Percentiles rank a stretch among this genome's conserved stretches.
Conservation (phyloP, 2,329 filamentous ascomycete species). For the Helotiales sp. region DNA sequence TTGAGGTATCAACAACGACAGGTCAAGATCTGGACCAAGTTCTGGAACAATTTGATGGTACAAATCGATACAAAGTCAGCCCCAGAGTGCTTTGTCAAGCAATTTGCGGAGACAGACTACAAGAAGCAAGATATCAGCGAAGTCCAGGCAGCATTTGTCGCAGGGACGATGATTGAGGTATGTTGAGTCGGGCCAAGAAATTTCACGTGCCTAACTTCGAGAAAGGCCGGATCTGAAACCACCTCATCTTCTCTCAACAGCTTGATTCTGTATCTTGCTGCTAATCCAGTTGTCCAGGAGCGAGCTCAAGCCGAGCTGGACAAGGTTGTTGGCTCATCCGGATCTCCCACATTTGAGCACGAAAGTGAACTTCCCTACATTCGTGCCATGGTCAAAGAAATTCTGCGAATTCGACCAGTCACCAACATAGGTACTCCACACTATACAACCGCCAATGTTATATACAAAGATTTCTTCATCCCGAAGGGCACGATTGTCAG, state of each 20-base stretch:
- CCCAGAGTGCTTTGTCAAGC: conserved; percentile 38
- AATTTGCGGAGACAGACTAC: conserved; percentile 46
- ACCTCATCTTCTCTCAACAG: conserved; percentile 33
- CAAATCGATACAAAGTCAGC: conserved; percentile 21
- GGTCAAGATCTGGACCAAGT: conserved; percentile 36
- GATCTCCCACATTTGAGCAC: conserved; percentile 48
- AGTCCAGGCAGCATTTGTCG: conserved; percentile 33
- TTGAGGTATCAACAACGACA: conserved; percentile 20
- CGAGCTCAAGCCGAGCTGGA: conserved; percentile 49
- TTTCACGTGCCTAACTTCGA: conserved; percentile 44
- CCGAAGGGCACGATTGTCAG: conserved; percentile 50
- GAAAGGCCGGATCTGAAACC: conserved; percentile 43
- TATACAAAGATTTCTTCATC: conserved; percentile 52
- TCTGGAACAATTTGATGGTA: conserved; percentile 36
- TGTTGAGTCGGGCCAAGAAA: conserved; percentile 45
- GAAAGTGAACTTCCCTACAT: conserved; percentile 49
- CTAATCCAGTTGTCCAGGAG: conserved; percentile 37
- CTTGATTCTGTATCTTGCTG: conserved; percentile 42
- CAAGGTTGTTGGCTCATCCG: conserved; percentile 46
- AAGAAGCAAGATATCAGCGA: not conserved
- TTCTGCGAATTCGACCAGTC: conserved; percentile 51
- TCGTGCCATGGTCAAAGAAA: conserved; percentile 52
- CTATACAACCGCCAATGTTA: conserved; percentile 50
- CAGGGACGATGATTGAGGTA: conserved; percentile 36
- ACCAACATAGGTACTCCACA: conserved; percentile 44